Evolutionary conservation across 1,284 basidiomycete species (phyloP), one percentile per base, ranked within the genome.

Genomic region (Apiotrichum montevideense): DNA sequence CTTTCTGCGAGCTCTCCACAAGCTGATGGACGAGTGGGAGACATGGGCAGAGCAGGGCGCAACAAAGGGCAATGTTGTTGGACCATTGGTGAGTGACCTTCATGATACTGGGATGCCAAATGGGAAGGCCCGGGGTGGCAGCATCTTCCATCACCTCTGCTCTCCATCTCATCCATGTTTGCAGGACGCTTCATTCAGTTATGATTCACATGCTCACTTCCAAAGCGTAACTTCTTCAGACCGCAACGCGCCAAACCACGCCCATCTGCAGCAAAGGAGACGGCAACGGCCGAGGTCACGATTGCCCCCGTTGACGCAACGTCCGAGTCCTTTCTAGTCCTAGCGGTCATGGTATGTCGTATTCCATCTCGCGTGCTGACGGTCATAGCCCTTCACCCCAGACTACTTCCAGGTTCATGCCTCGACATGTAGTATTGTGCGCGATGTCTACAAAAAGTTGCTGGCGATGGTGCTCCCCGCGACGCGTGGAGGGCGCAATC

Each of bases 341-440:
- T 62, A 6, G 61, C 61, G 1, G 61, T 62, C 57, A 62, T 62
- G 61, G 57, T 58, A 14, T 3, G 53, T 41, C 8, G 29, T 33
- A 8, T 7, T n/a, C 2, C 44, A 10, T 15, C 40, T n/a, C 13
- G 35, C n/a, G 4, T 13, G 29, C 33, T 55, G 51, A 42, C 46
- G 52, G 45, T 42, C 6, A 6, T 59, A 80, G 77, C 80, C 80
- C 2, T 81, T 80, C 64, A 68, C 76, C 9, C 74, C 79, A 29
- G 79, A 80, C 77, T 70, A 77, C 74, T 68, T 79, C 64, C 76
- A 80, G 66, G 73, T 76, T 21, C 72, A 80, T 55, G 72, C 76
- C 33, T 74, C 78, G 9, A 65, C 77, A 14, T 80, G 79, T 64
- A 76, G 78, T 37, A 75, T 79, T 55, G 70, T 80, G 49, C 71